Evolutionary conservation across 176 grass and related monocot genomes (phyloP), one percentile per base, ranked within the genome.

Genomic region (Ensete ventricosum): DNA sequence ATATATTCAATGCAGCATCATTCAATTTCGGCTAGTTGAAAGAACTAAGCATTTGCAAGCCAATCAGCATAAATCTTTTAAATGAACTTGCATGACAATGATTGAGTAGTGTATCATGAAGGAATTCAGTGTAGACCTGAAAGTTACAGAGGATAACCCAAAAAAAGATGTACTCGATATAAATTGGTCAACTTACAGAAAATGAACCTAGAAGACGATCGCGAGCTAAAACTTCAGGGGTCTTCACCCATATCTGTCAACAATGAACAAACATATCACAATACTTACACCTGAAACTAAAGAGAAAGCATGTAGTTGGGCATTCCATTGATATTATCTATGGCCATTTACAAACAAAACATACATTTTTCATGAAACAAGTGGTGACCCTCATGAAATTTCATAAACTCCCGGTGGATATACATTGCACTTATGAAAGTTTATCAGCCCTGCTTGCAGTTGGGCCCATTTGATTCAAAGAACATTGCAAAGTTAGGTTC

Each of bases 221-320:
- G 54, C 86, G 95, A 77, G 95, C 90, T 83, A 98, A 76, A 71
- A 93, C 88, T 88, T 98, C 95, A 52, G 90, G 95, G 7, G 90
- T 98, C 82, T 93, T 91, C 80, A 98, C 90, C 95, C 95, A 93
- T 87, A 93, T 93, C 90, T 98, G 86, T n/a, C 64, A 82, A 78
- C 20, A 58, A 65, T 0, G 73, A 54, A 7, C 64, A 78, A 52
- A 24, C 23, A 8, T 53, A 53, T 78, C 53, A 54, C 16, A 17
- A 79, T 14, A 17, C 52, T 53, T 24, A 52, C 22, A 52, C 69
- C 9, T 75, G 22, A 63, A 20, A 74, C 2, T 52, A 67, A 69
- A 72, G 65, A 11, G 1, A 12, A 14, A 23, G 53, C 72, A 77
- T 10, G 26, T 17, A 5, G 13, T 16, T n/a, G 16, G 34, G 34